Conservation (phyloP, 164 flowering plant species). For the Berberis vulgaris region DNA sequence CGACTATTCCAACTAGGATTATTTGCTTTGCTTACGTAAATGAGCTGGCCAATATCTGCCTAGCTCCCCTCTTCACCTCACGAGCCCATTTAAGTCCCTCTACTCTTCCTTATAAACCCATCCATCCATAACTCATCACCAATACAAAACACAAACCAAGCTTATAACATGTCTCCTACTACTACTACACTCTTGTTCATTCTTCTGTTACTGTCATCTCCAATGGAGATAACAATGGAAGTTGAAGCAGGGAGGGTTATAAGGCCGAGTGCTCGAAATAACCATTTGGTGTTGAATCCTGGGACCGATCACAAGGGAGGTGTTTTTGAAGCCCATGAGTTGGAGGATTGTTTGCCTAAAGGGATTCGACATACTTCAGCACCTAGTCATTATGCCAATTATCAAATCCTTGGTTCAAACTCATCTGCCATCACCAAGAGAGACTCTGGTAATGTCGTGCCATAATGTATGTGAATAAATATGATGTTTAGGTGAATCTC, state of each 20-base stretch:
- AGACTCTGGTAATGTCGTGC: background rate
- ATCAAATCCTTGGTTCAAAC: conserved; percentile 26
- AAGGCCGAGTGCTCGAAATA: background rate
- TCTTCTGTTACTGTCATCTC: conserved; percentile 17
- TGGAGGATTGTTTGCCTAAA: conserved; percentile 56
- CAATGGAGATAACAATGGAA: conserved; percentile 8
- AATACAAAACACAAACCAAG: background rate
- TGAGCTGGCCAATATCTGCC: conserved; percentile 5
- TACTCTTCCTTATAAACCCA: too few species aligned
- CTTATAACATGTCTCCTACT: background rate
- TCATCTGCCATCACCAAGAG: conserved; percentile 11
- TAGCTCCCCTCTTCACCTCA: background rate
- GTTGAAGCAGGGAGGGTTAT: conserved; percentile 7
- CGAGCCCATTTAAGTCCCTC: conserved; percentile 5
- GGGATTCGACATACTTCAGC: conserved; percentile 55
- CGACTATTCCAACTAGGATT: conserved; percentile 1
- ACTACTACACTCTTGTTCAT: conserved; percentile 10
- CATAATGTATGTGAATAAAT: background rate
- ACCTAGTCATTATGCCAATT: conserved; percentile 64
- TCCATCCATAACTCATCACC: background rate
- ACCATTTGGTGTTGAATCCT: conserved; percentile 14
- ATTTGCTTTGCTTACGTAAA: background rate
- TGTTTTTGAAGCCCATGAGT: conserved; percentile 20
- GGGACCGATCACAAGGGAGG: conserved; percentile 5
- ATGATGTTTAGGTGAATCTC: too few species aligned